A percentile compares a stretch with the other conserved stretches of the same genome.
These are phyloP conservation scores for Stemphylium beticola DNA, from an alignment of 2,329 filamentous ascomycete species.

Conservation along the genomic window DNA sequence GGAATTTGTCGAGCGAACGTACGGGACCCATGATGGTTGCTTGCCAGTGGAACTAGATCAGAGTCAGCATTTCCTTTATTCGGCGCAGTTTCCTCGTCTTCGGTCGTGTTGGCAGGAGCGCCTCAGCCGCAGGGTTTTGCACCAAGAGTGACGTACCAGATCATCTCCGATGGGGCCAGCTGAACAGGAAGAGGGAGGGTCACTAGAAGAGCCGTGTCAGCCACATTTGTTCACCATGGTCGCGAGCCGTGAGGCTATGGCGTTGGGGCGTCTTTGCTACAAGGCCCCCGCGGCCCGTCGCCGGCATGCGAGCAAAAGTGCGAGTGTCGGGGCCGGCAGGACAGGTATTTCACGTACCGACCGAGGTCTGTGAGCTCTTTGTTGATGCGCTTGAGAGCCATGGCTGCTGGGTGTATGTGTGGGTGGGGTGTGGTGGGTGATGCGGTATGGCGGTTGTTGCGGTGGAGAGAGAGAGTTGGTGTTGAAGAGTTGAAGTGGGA, in stretches of 20 bases:
- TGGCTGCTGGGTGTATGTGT: conserved; percentile 50
- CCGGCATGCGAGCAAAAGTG: conserved; percentile 49
- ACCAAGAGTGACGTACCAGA: conserved; percentile 72
- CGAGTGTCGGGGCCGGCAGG: conserved; percentile 22
- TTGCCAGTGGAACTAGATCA: conserved; percentile 95
- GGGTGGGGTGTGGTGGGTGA: conserved; percentile 19
- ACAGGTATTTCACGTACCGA: conserved; percentile 64
- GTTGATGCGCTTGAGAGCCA: conserved; percentile 94
- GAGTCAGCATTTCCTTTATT: conserved; percentile 37
- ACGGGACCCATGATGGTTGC: conserved; percentile 99
- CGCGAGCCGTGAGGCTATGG: conserved; percentile 15
- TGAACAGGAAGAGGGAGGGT: conserved; percentile 98
- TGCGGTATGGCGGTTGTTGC: conserved; percentile 14
- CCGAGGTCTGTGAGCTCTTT: conserved; percentile 91
- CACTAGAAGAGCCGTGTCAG: conserved; percentile 64
- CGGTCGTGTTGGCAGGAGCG: conserved; percentile 27
- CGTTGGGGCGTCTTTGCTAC: conserved; percentile 20
- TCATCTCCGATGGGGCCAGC: conserved; percentile 97
- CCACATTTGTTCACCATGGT: conserved; percentile 11
- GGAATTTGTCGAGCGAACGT: conserved; percentile 55
- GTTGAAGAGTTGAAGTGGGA: conserved; percentile 46
- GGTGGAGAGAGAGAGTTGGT: conserved; percentile 37
- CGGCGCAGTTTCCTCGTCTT: conserved; percentile 3
- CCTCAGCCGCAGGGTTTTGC: conserved; percentile 39
- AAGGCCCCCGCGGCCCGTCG: conserved; percentile 43